Evolutionary conservation across 192 early-diverging fungal species (phyloP), one percentile per base, ranked within the genome.

Genomic region (Lunasporangiospora selenospora): DNA sequence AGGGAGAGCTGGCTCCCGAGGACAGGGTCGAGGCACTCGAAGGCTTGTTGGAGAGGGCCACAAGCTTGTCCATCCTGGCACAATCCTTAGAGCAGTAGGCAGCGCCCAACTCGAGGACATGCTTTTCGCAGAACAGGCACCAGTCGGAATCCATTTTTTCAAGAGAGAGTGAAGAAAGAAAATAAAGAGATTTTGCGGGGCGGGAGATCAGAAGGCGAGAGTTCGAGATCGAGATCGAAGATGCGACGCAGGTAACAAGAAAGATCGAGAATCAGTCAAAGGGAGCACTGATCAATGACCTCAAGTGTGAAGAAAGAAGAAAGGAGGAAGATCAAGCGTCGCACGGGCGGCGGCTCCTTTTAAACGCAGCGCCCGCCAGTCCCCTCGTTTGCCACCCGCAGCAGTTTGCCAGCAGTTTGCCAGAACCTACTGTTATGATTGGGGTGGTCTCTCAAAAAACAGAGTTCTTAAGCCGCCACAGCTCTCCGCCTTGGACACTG

Each of bases 51-150:
- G 60, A 27, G 24, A 58, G 23, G n/a, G 60, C 57, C 60, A 73
- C 58, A 55, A 63, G 49, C 36, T 73, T 73, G 60, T 73, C 69
- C 69, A 73, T 73, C 18, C 59, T 39, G 41, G 61, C 26, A 23
- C 69, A 73, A 16, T 73, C 69, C 55, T 73, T 73, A 32, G 69
- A 73, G 55, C 69, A 73, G 42, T 73, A 73, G 5, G 43, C 69
- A 40, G 69, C 69, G 48, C 60, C 69, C 42, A 73, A 61, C 51
- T 73, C 69, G 48, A 73, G 51, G 54, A 73, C 69, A 43, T 73
- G 69, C 61, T 73, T 73, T 30, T 73, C 69, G 60, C 69, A 73
- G 55, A 73, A 73, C 53, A 73, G 60, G 49, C 69, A 73, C 69
- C 69, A 73, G 29, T 73, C 69, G 50, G 69, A 73, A 43, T 73